These are phyloP conservation scores for Harringtonia aguacate DNA, from an alignment of 2,329 filamentous ascomycete genomes.

Conservation along the genomic window DNA sequence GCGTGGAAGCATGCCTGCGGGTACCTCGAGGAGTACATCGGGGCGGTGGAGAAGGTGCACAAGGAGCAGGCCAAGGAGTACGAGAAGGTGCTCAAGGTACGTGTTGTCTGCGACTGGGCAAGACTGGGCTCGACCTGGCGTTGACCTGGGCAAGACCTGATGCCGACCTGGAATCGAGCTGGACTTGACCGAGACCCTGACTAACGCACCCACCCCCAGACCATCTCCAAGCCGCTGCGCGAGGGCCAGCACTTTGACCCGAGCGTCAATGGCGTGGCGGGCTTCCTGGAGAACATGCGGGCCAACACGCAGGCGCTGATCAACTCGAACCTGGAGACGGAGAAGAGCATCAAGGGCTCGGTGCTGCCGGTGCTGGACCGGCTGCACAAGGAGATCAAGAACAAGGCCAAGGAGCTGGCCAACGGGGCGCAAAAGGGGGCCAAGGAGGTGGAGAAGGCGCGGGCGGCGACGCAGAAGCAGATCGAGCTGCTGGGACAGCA, in stretches of 20 bases:
- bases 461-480: conserved; percentile 81
- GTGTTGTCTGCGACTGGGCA: too few relatives aligned
- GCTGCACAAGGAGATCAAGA: conserved; percentile 92
- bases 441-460: conserved; percentile 87
- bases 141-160: too few relatives aligned
- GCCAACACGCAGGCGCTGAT: conserved; percentile 85
- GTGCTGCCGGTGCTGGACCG: conserved; percentile 84
- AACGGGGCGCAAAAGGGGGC: conserved; percentile 71
- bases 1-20: conserved; percentile 94
- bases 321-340: conserved; percentile 83
- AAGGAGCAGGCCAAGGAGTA: conserved; percentile 85
- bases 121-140: too few relatives aligned
- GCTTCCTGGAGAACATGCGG: conserved; percentile 89
- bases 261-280: conserved; percentile 73
- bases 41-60: conserved; percentile 76
- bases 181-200: too few relatives aligned
- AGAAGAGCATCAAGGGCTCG: conserved; percentile 76
- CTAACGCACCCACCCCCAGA: too few relatives aligned
- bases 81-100: conserved; percentile 80
- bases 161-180: neutral
- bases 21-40: conserved; percentile 85
- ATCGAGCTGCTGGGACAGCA: conserved; percentile 89
- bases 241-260: conserved; percentile 93
- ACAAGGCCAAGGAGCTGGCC: conserved; percentile 82
- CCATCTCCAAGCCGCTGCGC: conserved; percentile 72